Conservation (phyloP, 345 rosid genomes). For the Salix viminalis region DNA sequence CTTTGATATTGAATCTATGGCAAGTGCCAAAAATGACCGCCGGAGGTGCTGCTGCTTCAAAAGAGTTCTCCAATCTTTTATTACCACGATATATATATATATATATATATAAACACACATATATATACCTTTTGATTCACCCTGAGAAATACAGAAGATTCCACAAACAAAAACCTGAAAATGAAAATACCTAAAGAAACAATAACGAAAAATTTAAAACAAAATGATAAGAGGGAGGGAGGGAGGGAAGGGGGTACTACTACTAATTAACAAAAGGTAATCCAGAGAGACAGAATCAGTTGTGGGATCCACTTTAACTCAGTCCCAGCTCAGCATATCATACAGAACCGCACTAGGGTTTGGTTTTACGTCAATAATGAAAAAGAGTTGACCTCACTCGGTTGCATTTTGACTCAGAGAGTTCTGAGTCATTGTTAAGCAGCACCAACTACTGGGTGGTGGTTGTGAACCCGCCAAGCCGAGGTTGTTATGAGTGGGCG, state of each 20-base stretch:
- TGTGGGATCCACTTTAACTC: not conserved
- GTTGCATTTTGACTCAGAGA: constrained; percentile 1
- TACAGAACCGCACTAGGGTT: not conserved
- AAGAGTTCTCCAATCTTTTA: not conserved
- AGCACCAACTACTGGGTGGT: not conserved
- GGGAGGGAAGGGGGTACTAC: too few relatives aligned
- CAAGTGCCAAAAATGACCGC: not conserved
- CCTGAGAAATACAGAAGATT: constrained; percentile 2
- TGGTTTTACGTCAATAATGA: not conserved
- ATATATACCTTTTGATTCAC: not conserved
- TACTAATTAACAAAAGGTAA: not conserved
- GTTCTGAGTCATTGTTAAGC: not conserved
- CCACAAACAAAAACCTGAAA: not conserved
- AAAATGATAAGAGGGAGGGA: not conserved
- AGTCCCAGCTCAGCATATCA: constrained; percentile 6
- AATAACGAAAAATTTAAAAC: not conserved
- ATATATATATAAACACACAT: not conserved
- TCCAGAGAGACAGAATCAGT: not conserved
- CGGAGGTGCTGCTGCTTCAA: not conserved
- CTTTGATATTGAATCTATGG: not conserved
- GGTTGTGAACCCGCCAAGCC: constrained; percentile 44
- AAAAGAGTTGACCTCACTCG: not conserved
- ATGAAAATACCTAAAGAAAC: not conserved
- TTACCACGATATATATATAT: not conserved
- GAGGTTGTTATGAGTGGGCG: constrained; percentile 75